Evolutionary conservation across 169 alveolate species (phyloP).

Genomic region (Amoebophrya sp.): DNA sequence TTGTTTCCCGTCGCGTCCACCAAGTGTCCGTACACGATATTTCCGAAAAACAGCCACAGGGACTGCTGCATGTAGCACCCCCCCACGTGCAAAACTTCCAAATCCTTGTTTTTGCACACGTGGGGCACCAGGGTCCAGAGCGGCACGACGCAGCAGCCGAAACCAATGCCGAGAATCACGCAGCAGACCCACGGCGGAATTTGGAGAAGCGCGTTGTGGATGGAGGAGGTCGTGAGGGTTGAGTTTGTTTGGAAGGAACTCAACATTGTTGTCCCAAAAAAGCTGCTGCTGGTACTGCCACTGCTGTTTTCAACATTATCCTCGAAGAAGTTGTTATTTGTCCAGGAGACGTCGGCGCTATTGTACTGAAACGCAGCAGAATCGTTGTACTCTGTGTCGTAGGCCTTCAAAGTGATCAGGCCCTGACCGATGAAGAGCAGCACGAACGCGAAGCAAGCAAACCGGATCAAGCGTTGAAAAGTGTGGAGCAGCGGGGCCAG

Average conservation of each 20-base stretch:
- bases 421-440: not conserved
- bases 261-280: too few species aligned
- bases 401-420: not conserved
- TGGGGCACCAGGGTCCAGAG: not conserved
- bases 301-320: too few species aligned
- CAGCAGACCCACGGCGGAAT: not conserved
- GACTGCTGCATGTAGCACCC: conserved; percentile 20
- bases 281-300: too few species aligned
- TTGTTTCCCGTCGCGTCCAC: conserved; percentile 3
- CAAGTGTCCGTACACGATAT: not conserved
- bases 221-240: too few species aligned
- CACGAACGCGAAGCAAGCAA: not conserved
- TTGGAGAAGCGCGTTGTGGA: not conserved
- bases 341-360: too few species aligned
- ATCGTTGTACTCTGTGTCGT: not conserved
- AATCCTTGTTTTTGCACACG: not conserved
- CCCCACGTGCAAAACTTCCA: not conserved
- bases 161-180: not conserved
- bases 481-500: not conserved
- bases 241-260: too few species aligned
- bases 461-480: not conserved
- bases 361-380: too few species aligned
- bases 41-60: conserved; percentile 1
- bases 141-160: conserved; percentile 26
- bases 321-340: too few species aligned